Evolutionary conservation across 164 flowering plant species (phyloP).

Genomic region (Piper longum): DNA sequence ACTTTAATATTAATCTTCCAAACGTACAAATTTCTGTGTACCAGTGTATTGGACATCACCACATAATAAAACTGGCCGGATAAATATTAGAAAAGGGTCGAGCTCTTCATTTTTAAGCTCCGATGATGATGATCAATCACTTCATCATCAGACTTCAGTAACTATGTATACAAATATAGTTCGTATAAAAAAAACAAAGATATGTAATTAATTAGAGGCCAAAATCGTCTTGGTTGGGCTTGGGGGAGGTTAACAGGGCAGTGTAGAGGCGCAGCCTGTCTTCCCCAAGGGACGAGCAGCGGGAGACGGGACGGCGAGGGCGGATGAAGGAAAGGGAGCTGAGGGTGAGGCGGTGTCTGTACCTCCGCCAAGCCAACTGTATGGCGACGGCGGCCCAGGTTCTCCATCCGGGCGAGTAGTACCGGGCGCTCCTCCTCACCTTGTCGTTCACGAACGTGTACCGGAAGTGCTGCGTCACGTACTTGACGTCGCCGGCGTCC

Average conservation of each 20-base stretch:
- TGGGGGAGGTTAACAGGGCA: slow-evolving; percentile 81
- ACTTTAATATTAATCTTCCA: too few species aligned
- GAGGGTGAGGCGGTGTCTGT: slow-evolving; percentile 61
- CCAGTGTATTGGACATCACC: too few species aligned
- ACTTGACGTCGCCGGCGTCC: slow-evolving; percentile 79
- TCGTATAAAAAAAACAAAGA: too few species aligned
- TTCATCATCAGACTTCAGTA: too few species aligned
- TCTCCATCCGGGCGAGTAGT: slow-evolving; percentile 93
- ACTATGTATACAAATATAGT: too few species aligned
- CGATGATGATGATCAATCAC: too few species aligned
- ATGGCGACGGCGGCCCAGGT: slow-evolving; percentile 98
- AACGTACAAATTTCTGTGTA: too few species aligned
- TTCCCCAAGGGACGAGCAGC: slow-evolving; percentile 72
- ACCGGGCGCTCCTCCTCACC: slow-evolving; percentile 75
- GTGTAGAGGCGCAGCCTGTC: slow-evolving; percentile 80
- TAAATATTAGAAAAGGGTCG: too few species aligned
- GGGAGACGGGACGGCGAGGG: slow-evolving; percentile 72
- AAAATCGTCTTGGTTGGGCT: slow-evolving; percentile 81
- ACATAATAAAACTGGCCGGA: too few species aligned
- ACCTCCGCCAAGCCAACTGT: slow-evolving; percentile 91
- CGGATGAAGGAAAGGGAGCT: slow-evolving; percentile 72
- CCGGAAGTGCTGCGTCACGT: slow-evolving; percentile 86
- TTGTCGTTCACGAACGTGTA: slow-evolving; percentile 87
- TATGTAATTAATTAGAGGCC: slow-evolving; percentile 22
- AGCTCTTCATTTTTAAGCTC: too few species aligned